A percentile compares a stretch with the other conserved stretches of the same genome.
Evolutionary conservation across 1,284 basidiomycete species (phyloP).

Genomic region (Hortiboletus rubellus): DNA sequence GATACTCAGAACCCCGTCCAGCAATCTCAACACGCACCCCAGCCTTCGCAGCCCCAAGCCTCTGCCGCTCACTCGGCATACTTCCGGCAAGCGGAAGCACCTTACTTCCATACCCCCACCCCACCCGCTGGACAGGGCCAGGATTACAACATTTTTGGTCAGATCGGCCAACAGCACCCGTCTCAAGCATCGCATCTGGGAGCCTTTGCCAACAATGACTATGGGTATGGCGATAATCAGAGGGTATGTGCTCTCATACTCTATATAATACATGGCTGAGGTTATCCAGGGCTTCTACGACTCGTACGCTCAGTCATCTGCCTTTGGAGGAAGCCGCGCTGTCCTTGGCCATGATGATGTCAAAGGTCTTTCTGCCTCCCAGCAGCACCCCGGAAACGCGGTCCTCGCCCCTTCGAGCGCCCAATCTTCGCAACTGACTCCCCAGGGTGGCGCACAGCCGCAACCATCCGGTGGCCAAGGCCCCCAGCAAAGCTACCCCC

Average conservation of each 20-base stretch:
- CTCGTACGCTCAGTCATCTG: slow-evolving; percentile 59
- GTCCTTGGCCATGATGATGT: slow-evolving; percentile 70
- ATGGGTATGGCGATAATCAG: slow-evolving; percentile 63
- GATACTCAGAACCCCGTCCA: slow-evolving; percentile 49
- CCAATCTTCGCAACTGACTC: slow-evolving; percentile 57
- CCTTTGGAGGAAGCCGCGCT: slow-evolving; percentile 59
- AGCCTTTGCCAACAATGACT: slow-evolving; percentile 60
- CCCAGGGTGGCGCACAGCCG: slow-evolving; percentile 46
- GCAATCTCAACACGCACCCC: slow-evolving; percentile 36
- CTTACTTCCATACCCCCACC: slow-evolving; percentile 74
- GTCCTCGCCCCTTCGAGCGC: slow-evolving; percentile 52
- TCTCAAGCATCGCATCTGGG: slow-evolving; percentile 55
- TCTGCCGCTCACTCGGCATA: slow-evolving; percentile 45
- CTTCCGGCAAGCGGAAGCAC: slow-evolving; percentile 64
- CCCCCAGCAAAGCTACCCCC: slow-evolving; percentile 60
- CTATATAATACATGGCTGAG: slow-evolving; percentile 14
- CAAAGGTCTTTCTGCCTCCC: slow-evolving; percentile 60
- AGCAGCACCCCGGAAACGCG: slow-evolving; percentile 52
- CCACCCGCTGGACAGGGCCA: slow-evolving; percentile 67
- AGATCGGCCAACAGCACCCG: slow-evolving; percentile 52
- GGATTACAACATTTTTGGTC: slow-evolving; percentile 70
- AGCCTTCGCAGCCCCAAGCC: slow-evolving; percentile 35
- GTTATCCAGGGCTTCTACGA: slow-evolving; percentile 67
- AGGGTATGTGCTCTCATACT: slow-evolving; percentile 43
- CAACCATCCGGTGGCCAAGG: slow-evolving; percentile 59